A percentile compares a stretch with the other conserved stretches of the same genome.
Evolutionary conservation across 2,329 filamentous ascomycete genomes (phyloP).

Genomic region (Berkeleyomyces basicola): DNA sequence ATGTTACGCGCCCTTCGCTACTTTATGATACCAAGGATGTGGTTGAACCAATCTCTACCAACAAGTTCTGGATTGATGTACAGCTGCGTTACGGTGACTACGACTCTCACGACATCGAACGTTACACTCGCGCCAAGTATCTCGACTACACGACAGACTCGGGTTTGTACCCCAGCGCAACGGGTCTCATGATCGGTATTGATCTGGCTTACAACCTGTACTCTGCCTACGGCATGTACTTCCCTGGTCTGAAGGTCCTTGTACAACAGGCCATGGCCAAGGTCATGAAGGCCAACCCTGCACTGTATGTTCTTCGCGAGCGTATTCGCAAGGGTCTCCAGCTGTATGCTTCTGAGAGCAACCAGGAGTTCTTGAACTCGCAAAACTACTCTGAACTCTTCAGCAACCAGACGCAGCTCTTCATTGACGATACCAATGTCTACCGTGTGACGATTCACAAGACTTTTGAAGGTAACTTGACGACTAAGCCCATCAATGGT

Average conservation of each 20-base stretch:
- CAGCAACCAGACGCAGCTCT: constrained; percentile 96
- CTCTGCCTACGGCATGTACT: constrained; percentile 96
- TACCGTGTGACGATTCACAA: constrained; percentile 99
- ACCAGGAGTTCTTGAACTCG: constrained; percentile 97
- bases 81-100: constrained; percentile 95
- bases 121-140: constrained; percentile 94
- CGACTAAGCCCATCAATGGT: constrained; percentile 97
- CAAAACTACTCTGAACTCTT: constrained; percentile 99
- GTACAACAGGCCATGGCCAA: constrained; percentile 98
- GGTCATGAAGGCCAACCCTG: constrained; percentile 98
- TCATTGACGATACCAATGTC: constrained; percentile 98
- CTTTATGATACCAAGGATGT: constrained; percentile 93
- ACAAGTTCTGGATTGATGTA: constrained; percentile 98
- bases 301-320: constrained; percentile 86
- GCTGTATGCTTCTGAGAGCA: constrained; percentile 94
- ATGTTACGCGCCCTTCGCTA: constrained; percentile 81
- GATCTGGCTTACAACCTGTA: constrained; percentile 97
- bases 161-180: constrained; percentile 95
- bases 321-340: constrained; percentile 97
- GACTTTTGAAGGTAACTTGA: constrained; percentile 97
- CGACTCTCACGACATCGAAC: constrained; percentile 96
- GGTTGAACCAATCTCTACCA: constrained; percentile 84
- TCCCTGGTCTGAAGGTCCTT: constrained; percentile 88
- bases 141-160: constrained; percentile 97
- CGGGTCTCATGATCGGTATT: constrained; percentile 92